Base-by-base conservation (phyloP, 208 protist species). In the Eutreptiella sp. region DNA sequence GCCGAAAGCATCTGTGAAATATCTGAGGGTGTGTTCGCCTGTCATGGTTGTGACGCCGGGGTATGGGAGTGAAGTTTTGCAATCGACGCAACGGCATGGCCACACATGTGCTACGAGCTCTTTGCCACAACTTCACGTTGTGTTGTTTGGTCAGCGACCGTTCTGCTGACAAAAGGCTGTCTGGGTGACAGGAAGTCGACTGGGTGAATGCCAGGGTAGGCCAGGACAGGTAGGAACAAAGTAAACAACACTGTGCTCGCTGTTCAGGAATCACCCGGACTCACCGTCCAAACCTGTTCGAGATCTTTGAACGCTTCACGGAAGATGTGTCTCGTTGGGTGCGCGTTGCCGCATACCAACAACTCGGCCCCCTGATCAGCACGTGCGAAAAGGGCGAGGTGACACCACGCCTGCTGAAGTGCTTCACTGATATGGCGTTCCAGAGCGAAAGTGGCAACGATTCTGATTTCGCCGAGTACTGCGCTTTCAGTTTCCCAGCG, bases 291-390 rank as follows among this genome's bases (percentile, higher is more conserved):
- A 69, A 77, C 26, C 62, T 93, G 27, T 72, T 90, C 19, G 81
- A 83, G 0, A 68, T 73, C 16, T 90, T 85, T 46, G 62, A 77
- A 39, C 53, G 68, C 46, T 55, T 90, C 33, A 66, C 86, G 21
- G 84, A 90, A 59, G 87, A 93, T 58, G 68, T 66, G 58, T 93
- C 85, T 3, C 81, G 86, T 42, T 96, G 92, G 92, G 92, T 96
- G 27, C 85, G 88, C 46, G 83, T 76, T 39, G 73, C 79, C 41
- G 86, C 88, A 4, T 89, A 89, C 58, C 86, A 95, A 61, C 77
- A 72, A 36, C 63, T 95, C 26, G 92, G 92, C 24, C 81, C 66
- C 35, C 86, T 96, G 32, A 81, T 96, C 33, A 78, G 92, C 50
- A 88, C 84, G n/a, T 85, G 95, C 21, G 70, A 76, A 33, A 66